Conservation (phyloP, 2,329 filamentous ascomycete species). For the Neopestalotiopsis sp. region DNA sequence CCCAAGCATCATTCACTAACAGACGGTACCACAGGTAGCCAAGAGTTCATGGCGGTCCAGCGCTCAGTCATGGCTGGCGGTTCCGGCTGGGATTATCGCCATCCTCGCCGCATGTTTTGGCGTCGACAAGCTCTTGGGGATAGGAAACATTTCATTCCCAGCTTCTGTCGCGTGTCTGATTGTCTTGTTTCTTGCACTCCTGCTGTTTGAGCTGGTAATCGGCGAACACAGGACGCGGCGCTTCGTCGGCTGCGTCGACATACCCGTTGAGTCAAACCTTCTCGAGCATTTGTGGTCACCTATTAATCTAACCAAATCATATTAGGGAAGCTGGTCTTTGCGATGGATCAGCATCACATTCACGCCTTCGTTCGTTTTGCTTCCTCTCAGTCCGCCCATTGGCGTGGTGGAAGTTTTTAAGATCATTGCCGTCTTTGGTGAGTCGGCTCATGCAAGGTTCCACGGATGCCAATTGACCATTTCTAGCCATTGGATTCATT, state of each 20-base stretch:
- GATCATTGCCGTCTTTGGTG: constrained; percentile 64
- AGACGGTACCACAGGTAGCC: constrained; percentile 19
- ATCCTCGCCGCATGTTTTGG: constrained; percentile 50
- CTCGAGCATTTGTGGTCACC: too few species aligned
- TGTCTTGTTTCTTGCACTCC: constrained; percentile 55
- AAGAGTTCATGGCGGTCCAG: constrained; percentile 29
- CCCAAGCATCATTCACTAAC: not conserved
- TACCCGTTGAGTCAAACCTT: constrained; percentile 48
- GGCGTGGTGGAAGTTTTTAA: constrained; percentile 60
- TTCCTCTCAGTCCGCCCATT: constrained; percentile 61
- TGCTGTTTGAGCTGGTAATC: constrained; percentile 50
- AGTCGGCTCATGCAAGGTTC: constrained; percentile 25
- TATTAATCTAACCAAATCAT: not conserved
- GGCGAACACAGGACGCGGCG: constrained; percentile 53
- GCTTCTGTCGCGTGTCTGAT: constrained; percentile 64
- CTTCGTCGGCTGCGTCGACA: constrained; percentile 54
- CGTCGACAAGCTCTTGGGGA: constrained; percentile 46
- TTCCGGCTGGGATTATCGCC: constrained; percentile 49
- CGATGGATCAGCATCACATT: constrained; percentile 65
- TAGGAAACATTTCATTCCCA: constrained; percentile 59
- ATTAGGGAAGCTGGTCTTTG: constrained; percentile 59
- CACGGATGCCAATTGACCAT: not conserved
- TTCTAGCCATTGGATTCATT: constrained; percentile 58
- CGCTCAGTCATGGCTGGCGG: constrained; percentile 51
- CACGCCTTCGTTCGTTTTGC: constrained; percentile 62